A percentile compares a stretch with the other conserved stretches of the same genome.
phyloP scores from a whole-genome alignment of 148 eudicot species.

The Diospyros lotus region DNA sequence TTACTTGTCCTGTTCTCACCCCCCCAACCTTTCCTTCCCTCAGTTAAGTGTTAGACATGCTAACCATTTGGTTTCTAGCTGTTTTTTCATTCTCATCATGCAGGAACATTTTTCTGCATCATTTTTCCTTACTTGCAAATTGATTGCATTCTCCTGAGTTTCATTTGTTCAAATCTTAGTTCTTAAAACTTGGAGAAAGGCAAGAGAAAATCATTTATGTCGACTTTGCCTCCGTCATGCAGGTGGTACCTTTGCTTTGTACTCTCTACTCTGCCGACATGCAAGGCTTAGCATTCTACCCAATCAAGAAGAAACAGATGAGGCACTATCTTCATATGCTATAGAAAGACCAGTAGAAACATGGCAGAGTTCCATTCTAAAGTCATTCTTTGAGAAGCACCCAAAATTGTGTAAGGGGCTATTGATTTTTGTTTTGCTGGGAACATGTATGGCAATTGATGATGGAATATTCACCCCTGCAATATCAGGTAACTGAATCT shows the following conservation, averaged over 20 bases:
- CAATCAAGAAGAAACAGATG: constrained; percentile 40
- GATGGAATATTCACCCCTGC: constrained; percentile 69
- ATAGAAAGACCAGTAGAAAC: constrained; percentile 35
- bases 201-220: neutral
- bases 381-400: constrained; percentile 44
- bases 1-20: too few relatives aligned
- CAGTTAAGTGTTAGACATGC: too few relatives aligned
- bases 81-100: too few relatives aligned
- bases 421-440: constrained; percentile 57
- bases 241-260: constrained; percentile 76
- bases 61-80: too few relatives aligned
- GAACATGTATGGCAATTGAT: constrained; percentile 66
- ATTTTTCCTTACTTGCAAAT: neutral
- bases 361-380: constrained; percentile 33
- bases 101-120: too few relatives aligned
- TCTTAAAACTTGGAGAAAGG: neutral
- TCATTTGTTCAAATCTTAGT: neutral
- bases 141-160: neutral
- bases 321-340: constrained; percentile 40
- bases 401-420: constrained; percentile 42
- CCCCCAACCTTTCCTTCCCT: too few relatives aligned
- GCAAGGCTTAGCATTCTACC: constrained; percentile 55
- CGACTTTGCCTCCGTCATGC: constrained; percentile 25
- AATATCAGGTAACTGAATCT: constrained; percentile 45
- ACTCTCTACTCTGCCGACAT: constrained; percentile 51